Base-by-base conservation (phyloP, 1,284 basidiomycete genomes). In the Trametes hirsuta region DNA sequence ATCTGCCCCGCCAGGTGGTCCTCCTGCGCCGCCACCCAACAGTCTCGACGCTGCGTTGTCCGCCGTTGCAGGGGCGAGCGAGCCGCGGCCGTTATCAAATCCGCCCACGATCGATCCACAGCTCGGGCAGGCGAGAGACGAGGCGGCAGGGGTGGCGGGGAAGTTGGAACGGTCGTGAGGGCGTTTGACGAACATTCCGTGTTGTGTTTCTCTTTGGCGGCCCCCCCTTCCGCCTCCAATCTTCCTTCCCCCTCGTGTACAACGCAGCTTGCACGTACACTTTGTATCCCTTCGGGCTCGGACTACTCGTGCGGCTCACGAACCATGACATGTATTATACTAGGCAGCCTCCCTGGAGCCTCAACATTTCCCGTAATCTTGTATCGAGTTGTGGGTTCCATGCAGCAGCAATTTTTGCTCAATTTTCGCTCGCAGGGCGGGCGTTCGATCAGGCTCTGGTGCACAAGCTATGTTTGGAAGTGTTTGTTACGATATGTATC, bases 11-110 rank as follows among this genome's bases (percentile, higher is more conserved):
- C 56, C 65, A 1, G 64, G 75, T 14, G 68, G 73, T 4, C 62
- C 56, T 2, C 47, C 64, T 1, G 63, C 60, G n/a, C 59, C 65
- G 4, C 45, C 59, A 1, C 53, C 58, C 4, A 81, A 82, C 41
- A 64, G 80, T 3, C 82, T 85, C 46, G 83, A 85, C 59, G 83
- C 82, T 1, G 78, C 81, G 68, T 66, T 84, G 39, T 68, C 69
- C 14, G 49, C 58, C 22, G 37, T 52, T 6, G 56, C 61, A 2
- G 36, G 37, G 6, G 44, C 58, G 6, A 57, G 78, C 75, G 62
- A 74, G 39, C 59, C 40, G 57, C 64, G 56, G 21, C 54, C 57
- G 24, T 14, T 59, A 22, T 48, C 55, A 30, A 58, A 40, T 24
- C 65, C 61, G 22, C 50, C 62, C 9, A 50, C 66, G 36, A 66